Base-by-base conservation (phyloP, 352 stramenopile genomes). In the Thalassiosira hispida region DNA sequence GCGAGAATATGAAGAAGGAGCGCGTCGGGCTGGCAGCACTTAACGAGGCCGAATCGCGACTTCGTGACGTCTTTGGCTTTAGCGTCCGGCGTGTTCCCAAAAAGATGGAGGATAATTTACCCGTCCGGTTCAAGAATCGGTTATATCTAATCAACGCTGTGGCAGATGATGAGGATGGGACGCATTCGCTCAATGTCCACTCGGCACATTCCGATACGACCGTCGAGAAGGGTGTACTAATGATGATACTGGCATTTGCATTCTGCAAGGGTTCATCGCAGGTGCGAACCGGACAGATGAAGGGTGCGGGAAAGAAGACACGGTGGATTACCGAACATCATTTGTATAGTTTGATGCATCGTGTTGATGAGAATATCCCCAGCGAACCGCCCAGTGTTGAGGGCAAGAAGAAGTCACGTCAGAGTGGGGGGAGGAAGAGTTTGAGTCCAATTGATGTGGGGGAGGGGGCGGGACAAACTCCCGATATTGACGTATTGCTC, bases 1-100 rank as follows among this genome's bases (percentile, higher is more conserved):
- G 84, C 3, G 52, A 90, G 22, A 35, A 31, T 14, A 22, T 44
- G 0, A 80, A 63, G 22, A 65, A 59, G 2, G 67, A 73, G 16
- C 52, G 66, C 9, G 77, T 92, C 2, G 49, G 52, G 1, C 77
- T 29, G 0, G 84, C 87, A 2, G 70, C 73, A 1, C 84, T 90
- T 7, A n/a, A 85, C 29, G 81, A 93, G 82, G 89, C 79, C 1
- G 65, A 79, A 0, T 29, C 49, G 18, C 72, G 86, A 12, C 62
- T 94, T 9, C 20, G 47, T 9, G 80, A 89, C 57, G 77, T 94
- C 0, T 93, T 93, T 87, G 89, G 84, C 4, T 92, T 92, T 56
- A 65, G 82, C 55, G 53, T 93, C 0, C 57, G 65, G 9, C 29
- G 55, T 12, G 68, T 90, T 22, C 83, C 86, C 1, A 42, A 68